phyloP scores from a whole-genome alignment of 2,329 filamentous ascomycete species.

The Phialophora tarda region DNA sequence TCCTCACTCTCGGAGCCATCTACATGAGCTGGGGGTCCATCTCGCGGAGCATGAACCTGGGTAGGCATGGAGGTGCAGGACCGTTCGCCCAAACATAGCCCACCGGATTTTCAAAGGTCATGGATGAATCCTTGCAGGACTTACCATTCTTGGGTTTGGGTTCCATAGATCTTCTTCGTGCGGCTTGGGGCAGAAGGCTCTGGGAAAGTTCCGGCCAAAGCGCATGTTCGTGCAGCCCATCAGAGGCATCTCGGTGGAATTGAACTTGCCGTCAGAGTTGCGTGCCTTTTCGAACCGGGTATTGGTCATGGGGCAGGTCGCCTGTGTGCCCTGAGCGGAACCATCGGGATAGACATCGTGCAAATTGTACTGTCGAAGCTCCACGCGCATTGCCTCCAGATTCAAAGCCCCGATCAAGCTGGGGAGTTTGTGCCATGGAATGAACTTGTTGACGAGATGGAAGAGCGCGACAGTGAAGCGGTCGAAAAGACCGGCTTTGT shows the following conservation, averaged over 20 bases:
- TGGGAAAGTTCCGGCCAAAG: slow-evolving; percentile 53
- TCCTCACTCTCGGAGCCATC: background rate
- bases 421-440: slow-evolving; percentile 50
- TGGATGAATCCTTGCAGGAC: slow-evolving; percentile 27
- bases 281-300: slow-evolving; percentile 40
- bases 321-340: slow-evolving; percentile 46
- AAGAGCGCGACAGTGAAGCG: slow-evolving; percentile 45
- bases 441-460: slow-evolving; percentile 47
- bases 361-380: slow-evolving; percentile 53
- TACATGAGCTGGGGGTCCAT: background rate
- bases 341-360: slow-evolving; percentile 51
- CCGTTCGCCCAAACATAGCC: background rate
- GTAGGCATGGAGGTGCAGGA: background rate
- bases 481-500: slow-evolving; percentile 42
- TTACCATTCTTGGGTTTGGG: slow-evolving; percentile 53
- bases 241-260: slow-evolving; percentile 48
- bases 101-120: background rate
- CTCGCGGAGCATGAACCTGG: background rate
- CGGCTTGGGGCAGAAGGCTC: slow-evolving; percentile 47
- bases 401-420: slow-evolving; percentile 49
- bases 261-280: slow-evolving; percentile 55
- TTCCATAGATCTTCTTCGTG: slow-evolving; percentile 51
- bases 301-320: slow-evolving; percentile 24
- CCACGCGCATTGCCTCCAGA: slow-evolving; percentile 49
- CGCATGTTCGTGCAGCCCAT: slow-evolving; percentile 56